Base-by-base conservation (phyloP, 2,329 filamentous ascomycete species). In the Neofusicoccum sp. region DNA sequence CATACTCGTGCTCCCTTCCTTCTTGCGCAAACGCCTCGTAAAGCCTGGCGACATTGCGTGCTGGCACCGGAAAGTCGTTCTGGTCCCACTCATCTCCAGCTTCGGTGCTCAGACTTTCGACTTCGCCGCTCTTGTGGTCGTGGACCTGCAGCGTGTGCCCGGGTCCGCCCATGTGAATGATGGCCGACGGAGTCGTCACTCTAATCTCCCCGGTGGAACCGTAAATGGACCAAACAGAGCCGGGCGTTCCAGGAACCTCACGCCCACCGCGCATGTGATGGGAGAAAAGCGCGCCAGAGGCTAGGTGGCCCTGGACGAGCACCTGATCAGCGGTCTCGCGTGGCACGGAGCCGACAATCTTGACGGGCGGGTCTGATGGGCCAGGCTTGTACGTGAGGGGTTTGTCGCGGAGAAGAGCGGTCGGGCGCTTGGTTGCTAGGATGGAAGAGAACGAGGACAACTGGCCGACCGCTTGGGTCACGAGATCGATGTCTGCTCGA, bases 1-100 rank as follows among this genome's bases (percentile, higher is more conserved):
- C 3, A 70, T 66, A 61, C 62, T 67, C 11, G 69, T 67, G 24
- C 69, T 63, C 7, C 66, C 69, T 5, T 4, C 51, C 51, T 62
- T 68, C 65, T 63, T 70, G 74, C 4, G 81, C 81, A 72, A 79
- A 85, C 1, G 75, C 76, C 65, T 88, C 85, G 70, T 87, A 88
- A 0, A 86, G 65, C 20, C 76, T 77, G 0, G 78, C 85, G 30
- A 87, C 80, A 64, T 79, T 82, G 57, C 54, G 20, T 6, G 41
- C 43, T 8, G 40, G 65, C 1, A 77, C 36, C 0, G 81, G 78
- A 16, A 84, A 62, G 9, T 78, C 75, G 9, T 78, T 73, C 66
- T 54, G 24, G 36, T 54, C 49, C 34, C 34, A 54, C 36, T 34
- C 51, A n/a, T 43, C 51, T 2, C 80, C 80, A 71, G 78, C 81